A percentile compares a stretch with the other conserved stretches of the same genome.
phyloP scores from a whole-genome alignment of 306 rosid species.

The Ochetophila trinervis region DNA sequence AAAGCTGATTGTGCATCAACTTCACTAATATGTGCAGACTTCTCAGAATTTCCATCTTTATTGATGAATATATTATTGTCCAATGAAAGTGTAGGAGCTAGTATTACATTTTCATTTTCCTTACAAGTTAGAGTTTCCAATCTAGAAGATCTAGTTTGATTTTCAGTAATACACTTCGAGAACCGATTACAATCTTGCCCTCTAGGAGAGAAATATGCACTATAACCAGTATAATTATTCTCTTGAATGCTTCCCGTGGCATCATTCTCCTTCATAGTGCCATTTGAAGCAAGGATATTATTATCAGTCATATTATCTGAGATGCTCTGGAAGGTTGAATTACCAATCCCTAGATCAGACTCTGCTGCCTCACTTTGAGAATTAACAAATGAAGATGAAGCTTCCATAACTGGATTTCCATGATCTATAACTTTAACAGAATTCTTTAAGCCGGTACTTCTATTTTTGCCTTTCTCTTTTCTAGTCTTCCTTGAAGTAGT shows the following conservation, averaged over 20 bases:
- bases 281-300: constrained; percentile 35
- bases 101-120: constrained; percentile 29
- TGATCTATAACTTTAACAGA: constrained; percentile 31
- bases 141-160: constrained; percentile 31
- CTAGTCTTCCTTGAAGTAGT: constrained; percentile 55
- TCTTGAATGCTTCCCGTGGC: constrained; percentile 39
- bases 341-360: constrained; percentile 26
- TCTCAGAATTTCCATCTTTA: constrained; percentile 30
- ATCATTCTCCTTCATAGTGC: constrained; percentile 29
- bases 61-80: constrained; percentile 33
- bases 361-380: constrained; percentile 41
- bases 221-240: constrained; percentile 29
- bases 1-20: constrained; percentile 35
- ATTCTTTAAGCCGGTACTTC: constrained; percentile 31
- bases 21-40: constrained; percentile 26
- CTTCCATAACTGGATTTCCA: constrained; percentile 33
- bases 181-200: constrained; percentile 31
- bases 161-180: constrained; percentile 32
- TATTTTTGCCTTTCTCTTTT: constrained; percentile 61
- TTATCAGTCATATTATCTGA: constrained; percentile 36
- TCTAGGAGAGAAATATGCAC: constrained; percentile 28
- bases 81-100: constrained; percentile 35
- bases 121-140: constrained; percentile 34
- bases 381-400: constrained; percentile 41
- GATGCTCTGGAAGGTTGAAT: constrained; percentile 37